Conservation (phyloP, 208 protist genomes). For the Trichomonas vaginalis region DNA sequence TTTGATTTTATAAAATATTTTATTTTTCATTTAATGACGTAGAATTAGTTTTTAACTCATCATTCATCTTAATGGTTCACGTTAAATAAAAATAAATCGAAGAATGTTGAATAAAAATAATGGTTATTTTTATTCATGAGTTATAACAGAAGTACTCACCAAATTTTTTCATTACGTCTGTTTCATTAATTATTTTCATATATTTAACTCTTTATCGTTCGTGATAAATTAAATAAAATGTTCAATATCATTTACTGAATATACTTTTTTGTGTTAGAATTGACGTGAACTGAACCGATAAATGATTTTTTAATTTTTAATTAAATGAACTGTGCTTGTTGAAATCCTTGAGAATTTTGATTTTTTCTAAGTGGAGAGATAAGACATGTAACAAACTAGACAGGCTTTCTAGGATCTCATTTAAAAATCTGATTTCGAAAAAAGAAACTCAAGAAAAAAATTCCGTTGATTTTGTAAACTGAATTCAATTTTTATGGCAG, state of each 20-base stretch:
- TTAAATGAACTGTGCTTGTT: not conserved
- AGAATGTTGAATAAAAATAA: not conserved
- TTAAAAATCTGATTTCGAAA: too few relatives aligned
- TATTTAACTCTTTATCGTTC: not conserved
- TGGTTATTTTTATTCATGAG: not conserved
- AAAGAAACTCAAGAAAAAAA: too few relatives aligned
- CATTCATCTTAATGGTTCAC: not conserved
- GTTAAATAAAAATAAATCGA: not conserved
- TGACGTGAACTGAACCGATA: not conserved
- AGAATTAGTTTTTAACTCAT: not conserved
- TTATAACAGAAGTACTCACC: not conserved
- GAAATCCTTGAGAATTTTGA: too few relatives aligned
- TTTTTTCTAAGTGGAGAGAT: too few relatives aligned
- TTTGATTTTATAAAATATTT: not conserved
- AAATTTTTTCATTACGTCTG: not conserved
- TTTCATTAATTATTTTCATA: not conserved
- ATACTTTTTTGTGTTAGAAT: not conserved
- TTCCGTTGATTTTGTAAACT: too few relatives aligned
- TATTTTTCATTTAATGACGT: not conserved
- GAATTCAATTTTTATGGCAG: too few relatives aligned
- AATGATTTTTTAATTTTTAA: not conserved
- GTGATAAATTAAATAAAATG: not conserved
- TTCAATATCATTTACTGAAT: not conserved
- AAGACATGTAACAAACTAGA: too few relatives aligned
- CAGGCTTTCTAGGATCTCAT: too few relatives aligned